Conservation (phyloP, 257 asterid species). For the Leonotis leonurus region DNA sequence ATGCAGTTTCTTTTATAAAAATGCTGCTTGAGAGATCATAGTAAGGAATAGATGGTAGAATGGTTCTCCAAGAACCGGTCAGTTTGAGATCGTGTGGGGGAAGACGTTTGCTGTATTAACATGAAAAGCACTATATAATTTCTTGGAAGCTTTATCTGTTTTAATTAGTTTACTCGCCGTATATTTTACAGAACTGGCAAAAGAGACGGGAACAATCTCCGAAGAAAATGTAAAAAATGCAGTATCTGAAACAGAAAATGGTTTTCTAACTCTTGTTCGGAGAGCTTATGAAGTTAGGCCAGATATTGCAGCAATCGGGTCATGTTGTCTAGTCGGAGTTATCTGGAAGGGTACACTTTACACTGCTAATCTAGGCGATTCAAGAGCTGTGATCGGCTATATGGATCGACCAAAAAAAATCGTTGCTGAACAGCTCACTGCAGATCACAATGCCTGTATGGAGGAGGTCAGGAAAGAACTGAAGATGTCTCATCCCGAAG, state of each 20-base stretch:
- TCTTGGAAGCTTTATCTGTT: no score
- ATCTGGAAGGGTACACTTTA: slow-evolving; percentile 53
- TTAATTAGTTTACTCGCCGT: no score
- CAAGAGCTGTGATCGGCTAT: slow-evolving; percentile 75
- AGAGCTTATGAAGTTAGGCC: slow-evolving; percentile 40
- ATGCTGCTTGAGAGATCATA: no score
- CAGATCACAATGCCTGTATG: slow-evolving; percentile 60
- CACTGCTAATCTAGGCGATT: slow-evolving; percentile 78
- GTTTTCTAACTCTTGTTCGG: slow-evolving; percentile 43
- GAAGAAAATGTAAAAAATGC: slow-evolving; percentile 53
- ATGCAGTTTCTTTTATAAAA: no score
- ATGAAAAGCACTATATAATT: no score
- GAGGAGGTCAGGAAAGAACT: slow-evolving; percentile 74
- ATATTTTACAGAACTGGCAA: slow-evolving; percentile 47
- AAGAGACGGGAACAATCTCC: slow-evolving; percentile 45
- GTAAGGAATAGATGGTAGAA: no score
- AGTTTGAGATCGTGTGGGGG: no score
- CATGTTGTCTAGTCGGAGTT: slow-evolving; percentile 80
- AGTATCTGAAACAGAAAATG: slow-evolving; percentile 57
- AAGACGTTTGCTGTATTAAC: no score
- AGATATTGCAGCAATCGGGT: slow-evolving; percentile 49
- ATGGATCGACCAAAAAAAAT: slow-evolving; percentile 39
- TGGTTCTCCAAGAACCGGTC: no score
- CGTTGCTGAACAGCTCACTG: slow-evolving; percentile 64
- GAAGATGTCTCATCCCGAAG: slow-evolving; percentile 53